Evolutionary conservation across 176 grass and related monocot species (phyloP), one percentile per base, ranked within the genome.

Genomic region (Saccharum officinarum): DNA sequence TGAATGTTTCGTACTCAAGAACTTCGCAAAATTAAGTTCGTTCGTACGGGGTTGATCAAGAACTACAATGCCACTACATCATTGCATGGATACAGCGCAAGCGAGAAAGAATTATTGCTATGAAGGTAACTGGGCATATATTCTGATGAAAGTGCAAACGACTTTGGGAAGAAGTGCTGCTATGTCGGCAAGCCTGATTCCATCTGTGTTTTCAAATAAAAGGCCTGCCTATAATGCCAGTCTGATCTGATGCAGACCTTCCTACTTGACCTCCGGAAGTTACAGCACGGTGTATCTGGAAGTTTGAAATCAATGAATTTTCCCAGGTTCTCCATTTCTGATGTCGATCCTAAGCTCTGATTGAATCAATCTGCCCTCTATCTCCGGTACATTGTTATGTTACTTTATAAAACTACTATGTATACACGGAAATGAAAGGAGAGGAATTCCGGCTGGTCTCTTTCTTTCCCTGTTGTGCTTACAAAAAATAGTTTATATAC

Each of bases 51-150:
- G 22, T 15, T 15, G 10, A 50, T 36, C 37, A 76, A 15, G 61
- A 25, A 18, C 42, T 65, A 37, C 7, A 70, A 46, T 83, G 16
- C 41, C 79, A 8, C 55, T 66, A 47, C 75, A 84, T 50, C 30
- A 68, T 81, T 38, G 80, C 75, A 71, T 71, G 74, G 54, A 71
- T 37, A 20, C 45, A 80, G 59, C 13, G 26, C 67, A 83, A 47
- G 30, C 36, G 67, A 73, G 14, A 37, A 57, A 16, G 33, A 66
- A 88, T 79, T 73, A 57, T 79, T 66, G 44, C 75, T 65, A 34
- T 2, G 20, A 80, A 80, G 20, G 17, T 4, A 18, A 31, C 14
- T 45, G 59, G 47, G 71, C 71, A 76, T 9, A 60, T 59, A 59
- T 25, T 66, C 30, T 76, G 41, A 30, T 22, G 73, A 64, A 8